Base-by-base conservation (phyloP, 2,329 filamentous ascomycete genomes). In the Fusarium sp. region DNA sequence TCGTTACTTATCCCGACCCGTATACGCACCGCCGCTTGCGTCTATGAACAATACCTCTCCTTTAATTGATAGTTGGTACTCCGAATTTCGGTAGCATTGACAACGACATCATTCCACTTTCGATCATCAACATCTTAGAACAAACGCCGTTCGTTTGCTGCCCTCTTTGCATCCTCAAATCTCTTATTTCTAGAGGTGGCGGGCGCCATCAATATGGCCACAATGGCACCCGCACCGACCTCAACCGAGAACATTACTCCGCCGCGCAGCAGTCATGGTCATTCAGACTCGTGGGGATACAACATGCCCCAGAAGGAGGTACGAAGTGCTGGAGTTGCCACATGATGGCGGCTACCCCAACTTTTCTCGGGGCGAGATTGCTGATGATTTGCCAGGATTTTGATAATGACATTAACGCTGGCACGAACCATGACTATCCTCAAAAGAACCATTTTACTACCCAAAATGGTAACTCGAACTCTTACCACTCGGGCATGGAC, bases 201-300 rank as follows among this genome's bases (percentile, higher is more conserved):
- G 78, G 78, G 78, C 71, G 73, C 74, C 74, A 77, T 76, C 67
- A 44, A 75, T 19, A 89, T 89, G 87, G 84, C 87, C 76, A 83
- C 86, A 78, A 84, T 89, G 79, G 86, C 87, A 73, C 81, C 86
- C 73, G 82, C 82, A 73, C 84, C 84, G 69, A 84, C 84, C 70
- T 82, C 85, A 57, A 82, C 85, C 67, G 83, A 85, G 61, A 81
- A 82, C 49, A 80, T 89, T 66, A 85, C 84, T 69, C 84, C 86
- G 63, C 83, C 86, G 21, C 83, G 82, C 72, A 87, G 84, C 77
- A 84, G 83, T 61, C 84, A 88, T 77, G 86, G 82, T 51, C 82
- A 86, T 49, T 82, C 80, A 42, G 80, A 82, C 52, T 76, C 82
- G 27, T 89, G 87, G 87, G 82, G 81, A 25, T 81, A 82, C 57